Conservation (phyloP, 306 rosid genomes). For the Alnus rubra region DNA sequence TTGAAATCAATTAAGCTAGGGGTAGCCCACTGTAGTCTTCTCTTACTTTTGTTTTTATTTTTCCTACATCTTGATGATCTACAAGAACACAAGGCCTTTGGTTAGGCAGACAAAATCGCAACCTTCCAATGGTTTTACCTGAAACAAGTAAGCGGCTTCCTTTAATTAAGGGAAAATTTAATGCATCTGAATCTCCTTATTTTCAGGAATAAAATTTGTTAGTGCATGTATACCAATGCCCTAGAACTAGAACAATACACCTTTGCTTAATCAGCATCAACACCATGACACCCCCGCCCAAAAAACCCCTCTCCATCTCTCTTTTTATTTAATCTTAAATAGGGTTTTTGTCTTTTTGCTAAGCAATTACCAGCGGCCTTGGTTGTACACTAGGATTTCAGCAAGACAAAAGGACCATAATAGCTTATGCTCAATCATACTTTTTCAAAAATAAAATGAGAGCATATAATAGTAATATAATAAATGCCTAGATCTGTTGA, state of each 20-base stretch:
- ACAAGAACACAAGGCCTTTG: no score
- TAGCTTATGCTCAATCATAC: neutral
- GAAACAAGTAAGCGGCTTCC: neutral
- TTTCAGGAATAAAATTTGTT: no score
- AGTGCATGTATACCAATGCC: neutral
- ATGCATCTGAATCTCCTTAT: no score
- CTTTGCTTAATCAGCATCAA: neutral
- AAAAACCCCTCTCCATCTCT: neutral
- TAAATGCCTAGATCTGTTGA: neutral
- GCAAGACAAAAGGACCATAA: neutral
- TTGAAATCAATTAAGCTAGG: no score
- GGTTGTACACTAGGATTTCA: neutral
- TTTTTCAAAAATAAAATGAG: neutral
- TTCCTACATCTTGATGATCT: no score
- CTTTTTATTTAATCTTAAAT: neutral
- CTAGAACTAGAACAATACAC: neutral
- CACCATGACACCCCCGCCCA: neutral
- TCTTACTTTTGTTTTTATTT: no score
- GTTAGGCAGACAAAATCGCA: no score
- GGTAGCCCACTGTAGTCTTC: no score
- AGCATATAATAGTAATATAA: neutral
- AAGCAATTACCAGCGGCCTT: neutral
- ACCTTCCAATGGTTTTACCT: no score
- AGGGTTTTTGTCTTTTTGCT: neutral
- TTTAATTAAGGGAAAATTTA: no score